Conservation (phyloP, 2,329 filamentous ascomycete species). For the Verticillium isaacii region DNA sequence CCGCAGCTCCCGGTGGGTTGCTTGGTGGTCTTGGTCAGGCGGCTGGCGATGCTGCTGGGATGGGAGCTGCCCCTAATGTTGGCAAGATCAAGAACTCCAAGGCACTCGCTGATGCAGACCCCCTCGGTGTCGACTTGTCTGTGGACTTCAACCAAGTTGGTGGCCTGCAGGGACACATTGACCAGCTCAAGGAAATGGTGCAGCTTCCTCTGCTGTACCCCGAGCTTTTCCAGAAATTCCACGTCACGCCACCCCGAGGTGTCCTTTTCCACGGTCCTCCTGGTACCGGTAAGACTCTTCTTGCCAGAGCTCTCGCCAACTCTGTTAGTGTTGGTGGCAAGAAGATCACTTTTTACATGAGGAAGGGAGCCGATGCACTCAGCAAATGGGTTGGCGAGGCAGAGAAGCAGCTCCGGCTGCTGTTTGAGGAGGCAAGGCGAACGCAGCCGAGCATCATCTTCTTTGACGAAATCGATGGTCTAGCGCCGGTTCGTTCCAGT, state of each 20-base stretch:
- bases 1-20: constrained; percentile 38
- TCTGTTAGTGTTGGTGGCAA: constrained; percentile 79
- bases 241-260: constrained; percentile 89
- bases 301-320: constrained; percentile 87
- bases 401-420: constrained; percentile 84
- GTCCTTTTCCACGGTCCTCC: constrained; percentile 96
- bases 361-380: constrained; percentile 93
- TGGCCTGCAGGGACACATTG: constrained; percentile 87
- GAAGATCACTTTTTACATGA: constrained; percentile 99
- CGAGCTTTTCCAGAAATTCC: constrained; percentile 85
- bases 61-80: constrained; percentile 65
- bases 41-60: constrained; percentile 24
- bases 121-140: constrained; percentile 84
- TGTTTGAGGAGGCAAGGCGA: constrained; percentile 93
- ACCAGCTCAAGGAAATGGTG: constrained; percentile 98
- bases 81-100: constrained; percentile 94
- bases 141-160: constrained; percentile 95
- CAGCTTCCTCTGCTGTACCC: constrained; percentile 90
- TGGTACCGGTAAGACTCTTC: constrained; percentile 95
- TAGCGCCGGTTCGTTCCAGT: constrained; percentile 92
- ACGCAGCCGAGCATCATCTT: constrained; percentile 99
- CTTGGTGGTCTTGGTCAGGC: constrained; percentile 31
- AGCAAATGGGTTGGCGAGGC: constrained; percentile 99
- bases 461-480: constrained; percentile 96
- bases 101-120: constrained; percentile 87